Conservation (phyloP, 1,284 basidiomycete genomes). For the Ganoderma sinense region DNA sequence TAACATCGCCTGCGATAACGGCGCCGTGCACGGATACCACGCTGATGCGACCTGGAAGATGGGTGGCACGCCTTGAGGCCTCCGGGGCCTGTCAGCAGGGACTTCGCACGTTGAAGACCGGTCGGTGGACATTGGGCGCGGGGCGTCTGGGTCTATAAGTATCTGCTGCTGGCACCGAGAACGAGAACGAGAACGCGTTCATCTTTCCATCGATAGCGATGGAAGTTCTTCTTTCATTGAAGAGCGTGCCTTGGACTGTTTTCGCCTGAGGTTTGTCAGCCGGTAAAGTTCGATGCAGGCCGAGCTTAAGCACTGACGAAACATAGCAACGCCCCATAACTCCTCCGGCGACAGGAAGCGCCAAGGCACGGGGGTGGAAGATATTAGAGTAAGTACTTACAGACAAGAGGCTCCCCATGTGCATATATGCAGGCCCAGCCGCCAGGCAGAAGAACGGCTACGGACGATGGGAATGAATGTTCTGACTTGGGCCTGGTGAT, state of each 20-base stretch:
- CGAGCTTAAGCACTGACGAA: background rate
- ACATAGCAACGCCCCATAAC: background rate
- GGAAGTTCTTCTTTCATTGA: background rate
- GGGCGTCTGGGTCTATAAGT: background rate
- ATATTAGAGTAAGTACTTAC: background rate
- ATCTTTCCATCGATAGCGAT: background rate
- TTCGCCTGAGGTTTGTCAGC: background rate
- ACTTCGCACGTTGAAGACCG: background rate
- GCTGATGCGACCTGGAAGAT: constrained; percentile 1
- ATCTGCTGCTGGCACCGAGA: background rate
- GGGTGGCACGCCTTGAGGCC: background rate
- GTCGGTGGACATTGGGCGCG: background rate
- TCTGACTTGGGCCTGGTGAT: background rate
- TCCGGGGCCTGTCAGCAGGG: background rate
- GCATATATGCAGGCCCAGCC: background rate
- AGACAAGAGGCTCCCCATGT: background rate
- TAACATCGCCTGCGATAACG: background rate
- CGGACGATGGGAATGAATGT: background rate
- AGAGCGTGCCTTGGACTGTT: background rate
- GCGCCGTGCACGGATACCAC: background rate
- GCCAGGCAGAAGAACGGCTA: background rate
- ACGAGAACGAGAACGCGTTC: background rate
- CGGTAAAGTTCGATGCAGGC: background rate
- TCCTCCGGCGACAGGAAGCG: background rate
- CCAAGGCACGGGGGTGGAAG: background rate